Conservation (phyloP, 2,329 filamentous ascomycete species). For the Conoideocrella luteorostrata region DNA sequence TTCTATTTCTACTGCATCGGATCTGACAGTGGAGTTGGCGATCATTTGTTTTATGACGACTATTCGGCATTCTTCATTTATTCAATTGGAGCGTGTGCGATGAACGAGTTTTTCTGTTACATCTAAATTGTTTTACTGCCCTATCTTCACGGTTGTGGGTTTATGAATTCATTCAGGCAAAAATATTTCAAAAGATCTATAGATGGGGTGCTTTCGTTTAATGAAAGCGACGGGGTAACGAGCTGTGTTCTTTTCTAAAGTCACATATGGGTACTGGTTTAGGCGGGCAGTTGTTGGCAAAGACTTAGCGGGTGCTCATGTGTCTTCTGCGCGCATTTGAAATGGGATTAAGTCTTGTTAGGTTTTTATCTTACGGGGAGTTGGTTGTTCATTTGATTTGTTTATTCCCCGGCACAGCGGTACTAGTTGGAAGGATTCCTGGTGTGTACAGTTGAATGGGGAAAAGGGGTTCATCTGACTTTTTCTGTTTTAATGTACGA, state of each 20-base stretch:
- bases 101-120: conserved; percentile 7
- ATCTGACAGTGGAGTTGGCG: conserved; percentile 14
- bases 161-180: conserved; percentile 40
- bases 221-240: conserved; percentile 19
- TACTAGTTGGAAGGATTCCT: conserved; percentile 17
- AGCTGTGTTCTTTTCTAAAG: conserved; percentile 30
- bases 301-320: conserved; percentile 27
- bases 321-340: conserved; percentile 20
- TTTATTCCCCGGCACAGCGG: conserved; percentile 3
- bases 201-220: conserved; percentile 30
- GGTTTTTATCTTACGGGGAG: conserved; percentile 28
- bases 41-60: conserved; percentile 2
- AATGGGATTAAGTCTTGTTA: no score
- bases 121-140: conserved; percentile 24
- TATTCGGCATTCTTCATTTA: conserved; percentile 14
- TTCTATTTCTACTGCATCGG: conserved; percentile 11
- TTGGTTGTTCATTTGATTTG: conserved; percentile 23
- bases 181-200: conserved; percentile 41
- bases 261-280: conserved; percentile 25
- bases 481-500: conserved; percentile 18
- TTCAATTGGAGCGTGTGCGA: conserved; percentile 14
- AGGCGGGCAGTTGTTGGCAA: conserved; percentile 25
- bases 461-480: conserved; percentile 21
- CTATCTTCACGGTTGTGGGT: conserved; percentile 26
- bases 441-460: conserved; percentile 22